These are phyloP conservation scores for Nissolia schottii DNA, from an alignment of 306 rosid species.

Conservation along the genomic window DNA sequence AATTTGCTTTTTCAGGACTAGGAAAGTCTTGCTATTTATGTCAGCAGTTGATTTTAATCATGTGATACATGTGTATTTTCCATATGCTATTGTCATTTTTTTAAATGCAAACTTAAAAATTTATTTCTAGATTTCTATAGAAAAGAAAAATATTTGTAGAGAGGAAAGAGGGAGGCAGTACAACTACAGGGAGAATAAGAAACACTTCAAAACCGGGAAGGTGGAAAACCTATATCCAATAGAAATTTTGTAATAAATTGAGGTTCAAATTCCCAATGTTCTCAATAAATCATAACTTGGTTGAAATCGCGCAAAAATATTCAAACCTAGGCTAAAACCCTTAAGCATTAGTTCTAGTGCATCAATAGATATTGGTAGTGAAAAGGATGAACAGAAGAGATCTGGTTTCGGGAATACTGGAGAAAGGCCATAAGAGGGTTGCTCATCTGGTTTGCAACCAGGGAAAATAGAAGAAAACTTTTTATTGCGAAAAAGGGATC, in stretches of 20 bases:
- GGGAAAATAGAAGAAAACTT: neutral
- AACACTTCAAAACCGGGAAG: neutral
- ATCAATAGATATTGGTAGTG: neutral
- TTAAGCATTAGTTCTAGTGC: neutral
- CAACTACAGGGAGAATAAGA: neutral
- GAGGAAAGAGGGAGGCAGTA: neutral
- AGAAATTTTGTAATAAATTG: neutral
- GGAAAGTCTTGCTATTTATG: neutral
- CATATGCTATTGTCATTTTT: neutral
- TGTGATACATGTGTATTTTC: neutral
- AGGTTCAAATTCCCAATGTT: neutral
- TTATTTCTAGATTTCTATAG: neutral
- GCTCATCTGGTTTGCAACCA: neutral
- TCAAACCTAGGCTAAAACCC: neutral
- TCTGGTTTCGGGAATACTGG: neutral
- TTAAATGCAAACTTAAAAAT: neutral
- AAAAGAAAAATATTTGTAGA: neutral
- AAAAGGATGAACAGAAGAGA: neutral
- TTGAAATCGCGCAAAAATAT: neutral
- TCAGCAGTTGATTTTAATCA: conserved; percentile 2
- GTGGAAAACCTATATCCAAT: neutral
- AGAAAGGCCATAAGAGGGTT: neutral
- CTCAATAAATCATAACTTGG: neutral
- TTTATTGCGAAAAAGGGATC: neutral
- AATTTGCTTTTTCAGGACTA: neutral